Evolutionary conservation across 371 early-diverging fungal species (phyloP), one percentile per base, ranked within the genome.

Genomic region (Mortierella sp.): DNA sequence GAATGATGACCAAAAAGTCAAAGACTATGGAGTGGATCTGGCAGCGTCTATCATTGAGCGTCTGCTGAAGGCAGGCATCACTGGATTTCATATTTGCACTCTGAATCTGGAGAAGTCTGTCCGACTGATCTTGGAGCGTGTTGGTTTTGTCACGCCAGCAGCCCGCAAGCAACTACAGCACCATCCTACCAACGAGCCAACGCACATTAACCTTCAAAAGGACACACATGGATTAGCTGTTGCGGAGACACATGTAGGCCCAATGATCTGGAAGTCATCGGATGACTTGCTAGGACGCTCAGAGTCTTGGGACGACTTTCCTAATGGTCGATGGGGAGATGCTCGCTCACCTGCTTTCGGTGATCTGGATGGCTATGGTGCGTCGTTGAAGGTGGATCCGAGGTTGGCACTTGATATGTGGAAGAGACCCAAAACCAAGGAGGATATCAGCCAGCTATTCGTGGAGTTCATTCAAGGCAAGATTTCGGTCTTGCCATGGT

Each of bases 241-340:
- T 24, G 41, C 49, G 17, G 76, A 74, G 0, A 16, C 53, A 5
- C 50, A 63, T n/a, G 19, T 73, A 39, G 60, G 64, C 19, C 65
- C 68, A 17, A n/a, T 74, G 53, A 57, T 61, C 50, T 74, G 76
- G 76, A 74, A 57, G 3, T 17, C 65, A 3, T 14, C 51, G 3
- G 73, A 68, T 14, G 68, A 54, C 21, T 21, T 48, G n/a, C 21
- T 46, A 13, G 80, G 64, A 29, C 51, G 74, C n/a, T 81, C 82
- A 7, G 87, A 86, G 62, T 81, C 88, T 24, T 96, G 96, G 96
- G 98, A 98, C 83, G 96, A 98, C 52, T 97, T 94, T 78, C 98
- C 97, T 27, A 98, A 98, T 77, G 97, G 98, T 22, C 91, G 98
- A 39, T 98, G 96, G 92, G 98, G 98, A 63, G 96, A 96, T 80